Evolutionary conservation across 2,329 filamentous ascomycete genomes (phyloP), one percentile per base, ranked within the genome.

Genomic region (Monilinia laxa): DNA sequence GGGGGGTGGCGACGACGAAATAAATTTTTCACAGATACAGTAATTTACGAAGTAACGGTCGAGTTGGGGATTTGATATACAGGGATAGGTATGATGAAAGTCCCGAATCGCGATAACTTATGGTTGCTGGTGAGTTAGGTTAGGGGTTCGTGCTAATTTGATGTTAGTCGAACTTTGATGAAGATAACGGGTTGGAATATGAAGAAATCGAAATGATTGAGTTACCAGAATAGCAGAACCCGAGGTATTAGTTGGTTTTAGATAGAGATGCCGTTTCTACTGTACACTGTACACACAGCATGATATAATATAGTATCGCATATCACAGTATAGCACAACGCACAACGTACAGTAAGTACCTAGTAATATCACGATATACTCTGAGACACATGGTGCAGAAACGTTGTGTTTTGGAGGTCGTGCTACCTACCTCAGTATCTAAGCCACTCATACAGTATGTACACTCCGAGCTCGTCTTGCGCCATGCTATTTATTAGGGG

Each of bases 311-410:
- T 35, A 35, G 7, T 9, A 35, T 35, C 31, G 31, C 31, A 35
- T 35, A 35, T 6, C 31, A 35, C 31, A 35, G 31, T 35, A 35
- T 35, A 35, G 31, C 31, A 35, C 31, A 35, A 35, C 31, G 31
- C 31, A 35, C 31, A 35, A 35, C 31, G 31, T 5, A 35, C 31
- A 35, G 7, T 6, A 35, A 35, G 31, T 35, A 9, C 31, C 31
- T 35, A 35, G 18, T 58, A 31, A 25, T 47, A 58, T 14, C 23
- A 31, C 16, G 18, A 2, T 31, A 42, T n/a, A 31, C 42, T 59
- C 56, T 23, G 25, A 59, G 56, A 59, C 18, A 59, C 42, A 59
- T 59, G 57, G 49, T 59, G 57, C 25, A 49, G 49, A 49, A 49
- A n/a, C 57, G 57, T 59, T 59, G 52, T 18, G 18, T 31, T 31